Evolutionary conservation across 1,284 basidiomycete genomes (phyloP).

Genomic region (Meripilus lineatus): DNA sequence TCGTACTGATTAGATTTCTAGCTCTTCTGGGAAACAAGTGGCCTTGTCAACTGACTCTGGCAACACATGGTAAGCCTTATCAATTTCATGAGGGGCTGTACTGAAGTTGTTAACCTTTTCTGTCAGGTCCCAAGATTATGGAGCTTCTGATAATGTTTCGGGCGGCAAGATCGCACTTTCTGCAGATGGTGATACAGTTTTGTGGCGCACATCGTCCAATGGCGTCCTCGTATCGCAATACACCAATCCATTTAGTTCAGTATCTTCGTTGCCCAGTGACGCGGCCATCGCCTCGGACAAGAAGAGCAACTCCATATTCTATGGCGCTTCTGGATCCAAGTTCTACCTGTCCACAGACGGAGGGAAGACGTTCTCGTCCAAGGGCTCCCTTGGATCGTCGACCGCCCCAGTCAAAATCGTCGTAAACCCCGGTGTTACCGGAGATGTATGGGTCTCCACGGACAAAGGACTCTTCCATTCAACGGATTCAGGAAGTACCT

Average conservation of each 20-base stretch:
- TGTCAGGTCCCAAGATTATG: constrained; percentile 41
- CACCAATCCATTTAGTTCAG: constrained; percentile 42
- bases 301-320: constrained; percentile 50
- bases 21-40: constrained; percentile 44
- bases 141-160: constrained; percentile 44
- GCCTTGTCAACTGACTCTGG: constrained; percentile 53
- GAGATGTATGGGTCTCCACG: constrained; percentile 60
- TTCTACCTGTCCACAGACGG: constrained; percentile 57
- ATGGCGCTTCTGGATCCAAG: constrained; percentile 46
- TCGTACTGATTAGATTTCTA: constrained; percentile 12
- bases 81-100: not conserved
- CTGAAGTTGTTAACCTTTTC: constrained; percentile 1
- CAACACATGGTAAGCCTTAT: constrained; percentile 37
- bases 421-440: constrained; percentile 45
- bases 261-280: constrained; percentile 44
- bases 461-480: constrained; percentile 60
- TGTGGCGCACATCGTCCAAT: constrained; percentile 48
- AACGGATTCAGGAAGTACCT: constrained; percentile 45
- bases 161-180: constrained; percentile 55
- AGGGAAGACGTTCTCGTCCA: constrained; percentile 44
- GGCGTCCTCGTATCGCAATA: constrained; percentile 50
- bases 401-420: constrained; percentile 45
- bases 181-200: constrained; percentile 50
- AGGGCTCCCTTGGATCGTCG: constrained; percentile 43
- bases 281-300: constrained; percentile 60